Base-by-base conservation (phyloP, 129 eudicot genomes). In the Centaurea solstitialis region DNA sequence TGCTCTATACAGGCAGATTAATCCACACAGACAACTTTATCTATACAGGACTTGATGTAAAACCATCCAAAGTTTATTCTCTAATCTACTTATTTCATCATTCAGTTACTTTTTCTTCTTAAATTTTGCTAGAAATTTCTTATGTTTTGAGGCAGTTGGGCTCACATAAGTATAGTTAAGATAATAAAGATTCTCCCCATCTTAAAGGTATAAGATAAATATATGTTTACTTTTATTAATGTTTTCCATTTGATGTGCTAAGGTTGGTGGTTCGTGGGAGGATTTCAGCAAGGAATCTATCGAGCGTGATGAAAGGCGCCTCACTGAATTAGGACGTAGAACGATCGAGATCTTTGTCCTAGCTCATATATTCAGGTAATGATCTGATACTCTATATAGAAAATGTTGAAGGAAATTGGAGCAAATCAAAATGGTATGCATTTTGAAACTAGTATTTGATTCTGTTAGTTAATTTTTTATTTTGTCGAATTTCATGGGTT, bases 321-420 rank as follows among this genome's bases (percentile, higher is more conserved):
- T 94, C 43, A 87, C 97, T 66, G 98, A 87, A 79, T 69, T 94
- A 72, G 96, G 98, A 12, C 97, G 89, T 26, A 89, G 93, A 73
- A 88, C 96, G 23, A 88, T 94, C 2, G 92, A 92, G 79, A 87
- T 90, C 45, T 90, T 94, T 82, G 89, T 88, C 53, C 80, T 92
- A 9, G 86, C 86, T 26, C 92, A 94, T 71, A 88, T 94, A 17
- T 91, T 87, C 89, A 91, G 96, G 96, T 91, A 75, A 41, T 41
- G 3, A n/a, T n/a, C n/a, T n/a, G n/a, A n/a, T n/a, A n/a, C n/a
- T n/a, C n/a, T n/a, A n/a, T n/a, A n/a, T n/a, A n/a, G n/a, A n/a
- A n/a, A n/a, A n/a, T n/a, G n/a, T n/a, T n/a, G n/a, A n/a, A n/a
- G n/a, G n/a, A n/a, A 7, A 7, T 7, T 40, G 12, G 7, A 3